Evolutionary conservation across 768 basidiomycete species (phyloP), one percentile per base, ranked within the genome.

Genomic region (Cystobasidium ongulense): DNA sequence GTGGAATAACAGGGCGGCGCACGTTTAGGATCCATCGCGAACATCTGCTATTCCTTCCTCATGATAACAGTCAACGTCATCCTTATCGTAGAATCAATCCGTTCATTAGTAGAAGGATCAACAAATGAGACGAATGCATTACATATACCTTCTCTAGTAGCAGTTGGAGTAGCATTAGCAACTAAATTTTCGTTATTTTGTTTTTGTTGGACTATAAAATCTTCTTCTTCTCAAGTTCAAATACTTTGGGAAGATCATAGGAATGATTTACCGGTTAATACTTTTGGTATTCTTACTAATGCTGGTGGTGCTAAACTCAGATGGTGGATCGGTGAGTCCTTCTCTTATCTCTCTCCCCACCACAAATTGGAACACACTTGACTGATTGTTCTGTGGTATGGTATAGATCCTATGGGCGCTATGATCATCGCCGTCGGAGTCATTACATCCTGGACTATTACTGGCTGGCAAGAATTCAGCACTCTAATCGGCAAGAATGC

Each of bases 401-500:
- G n/a, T n/a, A 75, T 80, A 63, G 81, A 81, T 64, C 82, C 78
- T 13, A 71, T 66, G 76, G 78, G 78, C 29, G 82, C 82, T 0
- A 79, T 79, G 36, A 77, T 81, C 75, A 82, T 83, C 46, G 81
- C 21, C 35, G 77, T 38, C 3, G 50, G 57, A 59, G 7, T 67
- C 35, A 23, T 46, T 59, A 50, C 29, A n/a, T 72, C 46, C 67
- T 71, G 43, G 25, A 33, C 8, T n/a, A 27, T 54, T 29, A 27
- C 25, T 31, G 57, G 27, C 66, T 61, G 52, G 50, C 59, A 70
- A 29, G 97, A 80, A 97, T 97, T 77, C 87, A 87, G 74, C 86
- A 90, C 21, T 31, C 84, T 99, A 52, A 92, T 92, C 0, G 96
- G 96, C 38, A 91, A 89, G 82, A 89, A 92, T 0, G 96, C 95